A percentile compares a stretch with the other conserved stretches of the same genome.
These are phyloP conservation scores for Nannochloropsis gaditana DNA, from an alignment of 108 stramenopile species.

Conservation along the genomic window DNA sequence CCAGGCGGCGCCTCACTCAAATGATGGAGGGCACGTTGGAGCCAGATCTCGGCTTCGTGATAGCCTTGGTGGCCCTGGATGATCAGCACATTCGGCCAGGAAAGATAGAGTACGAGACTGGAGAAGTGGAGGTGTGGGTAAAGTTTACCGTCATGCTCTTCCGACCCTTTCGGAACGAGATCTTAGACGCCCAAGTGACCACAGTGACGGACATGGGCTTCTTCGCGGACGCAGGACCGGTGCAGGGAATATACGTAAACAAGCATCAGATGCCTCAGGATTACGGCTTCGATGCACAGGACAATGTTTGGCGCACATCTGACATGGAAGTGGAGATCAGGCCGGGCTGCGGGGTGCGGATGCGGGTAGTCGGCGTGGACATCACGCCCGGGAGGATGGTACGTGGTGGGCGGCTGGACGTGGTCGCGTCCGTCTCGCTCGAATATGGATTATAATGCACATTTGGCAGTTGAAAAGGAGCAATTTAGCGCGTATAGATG, in stretches of 20 bases:
- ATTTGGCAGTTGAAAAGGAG: too few relatives aligned
- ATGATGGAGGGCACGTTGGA: background rate
- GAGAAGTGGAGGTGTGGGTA: background rate
- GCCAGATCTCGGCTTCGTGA: conserved; percentile 16
- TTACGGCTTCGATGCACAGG: background rate
- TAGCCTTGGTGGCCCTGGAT: background rate
- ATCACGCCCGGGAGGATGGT: conserved; percentile 1
- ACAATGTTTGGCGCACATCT: background rate
- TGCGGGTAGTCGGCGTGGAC: conserved; percentile 16
- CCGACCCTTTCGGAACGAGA: background rate
- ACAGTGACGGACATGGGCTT: background rate
- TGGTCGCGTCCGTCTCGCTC: too few relatives aligned
- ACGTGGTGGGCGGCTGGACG: background rate
- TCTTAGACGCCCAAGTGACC: background rate
- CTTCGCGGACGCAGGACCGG: background rate
- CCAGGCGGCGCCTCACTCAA: background rate
- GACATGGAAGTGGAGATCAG: conserved; percentile 20
- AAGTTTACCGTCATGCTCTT: conserved; percentile 1
- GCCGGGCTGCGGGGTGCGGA: conserved; percentile 5
- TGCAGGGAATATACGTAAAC: conserved; percentile 20
- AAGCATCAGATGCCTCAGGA: conserved; percentile 19
- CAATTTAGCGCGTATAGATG: too few relatives aligned
- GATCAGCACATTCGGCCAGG: conserved; percentile 4
- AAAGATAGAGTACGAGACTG: conserved; percentile 1
- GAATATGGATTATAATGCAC: too few relatives aligned